Conservation (phyloP, 2,329 filamentous ascomycete species). For the Dactylellina parvicollis region DNA sequence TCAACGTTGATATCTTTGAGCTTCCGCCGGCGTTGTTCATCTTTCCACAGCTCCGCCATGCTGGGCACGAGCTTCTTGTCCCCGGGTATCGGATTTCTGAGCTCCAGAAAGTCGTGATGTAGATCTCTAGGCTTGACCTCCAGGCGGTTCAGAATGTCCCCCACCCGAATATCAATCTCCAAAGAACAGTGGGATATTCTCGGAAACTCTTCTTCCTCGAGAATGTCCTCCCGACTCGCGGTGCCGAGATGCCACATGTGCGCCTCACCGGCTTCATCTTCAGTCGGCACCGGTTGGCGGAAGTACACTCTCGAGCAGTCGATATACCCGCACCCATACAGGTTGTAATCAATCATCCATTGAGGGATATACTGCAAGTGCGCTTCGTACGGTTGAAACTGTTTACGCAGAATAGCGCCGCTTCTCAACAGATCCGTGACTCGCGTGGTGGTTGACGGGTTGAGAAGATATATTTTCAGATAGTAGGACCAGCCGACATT, state of each 20-base stretch:
- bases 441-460: slow-evolving; percentile 85
- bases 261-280: slow-evolving; percentile 69
- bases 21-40: slow-evolving; percentile 81
- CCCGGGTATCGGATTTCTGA: slow-evolving; percentile 69
- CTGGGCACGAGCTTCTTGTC: slow-evolving; percentile 89
- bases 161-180: slow-evolving; percentile 87
- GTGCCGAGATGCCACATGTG: slow-evolving; percentile 85
- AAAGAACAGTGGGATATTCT: slow-evolving; percentile 87
- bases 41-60: slow-evolving; percentile 91
- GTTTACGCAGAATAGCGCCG: slow-evolving; percentile 82
- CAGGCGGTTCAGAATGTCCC: slow-evolving; percentile 84
- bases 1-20: slow-evolving; percentile 76
- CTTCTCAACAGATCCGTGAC: slow-evolving; percentile 87
- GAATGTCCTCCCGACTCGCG: slow-evolving; percentile 70
- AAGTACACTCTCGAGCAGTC: slow-evolving; percentile 77
- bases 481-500: slow-evolving; percentile 90
- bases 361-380: slow-evolving; percentile 92
- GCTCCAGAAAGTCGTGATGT: slow-evolving; percentile 88
- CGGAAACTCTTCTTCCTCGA: slow-evolving; percentile 72
- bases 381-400: slow-evolving; percentile 91
- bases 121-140: slow-evolving; percentile 79
- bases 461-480: slow-evolving; percentile 93
- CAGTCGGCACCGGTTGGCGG: slow-evolving; percentile 77
- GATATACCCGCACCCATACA: slow-evolving; percentile 92
- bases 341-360: slow-evolving; percentile 98